Evolutionary conservation across 306 rosid species (phyloP).

Genomic region (Pyrus betulifolia): DNA sequence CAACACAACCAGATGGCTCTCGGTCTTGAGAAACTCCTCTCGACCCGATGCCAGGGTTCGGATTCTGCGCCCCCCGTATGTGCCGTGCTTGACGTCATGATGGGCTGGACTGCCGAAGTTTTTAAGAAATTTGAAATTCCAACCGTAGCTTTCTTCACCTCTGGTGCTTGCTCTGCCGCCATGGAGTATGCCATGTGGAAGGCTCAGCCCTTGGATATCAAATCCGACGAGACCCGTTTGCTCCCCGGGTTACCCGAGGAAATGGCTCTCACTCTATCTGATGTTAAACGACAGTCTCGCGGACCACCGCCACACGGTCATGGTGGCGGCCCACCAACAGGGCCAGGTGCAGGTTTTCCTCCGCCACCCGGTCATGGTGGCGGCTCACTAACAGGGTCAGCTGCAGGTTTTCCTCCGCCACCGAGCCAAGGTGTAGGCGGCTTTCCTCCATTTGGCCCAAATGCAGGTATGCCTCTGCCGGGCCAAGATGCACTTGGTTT

Average conservation of each 20-base stretch:
- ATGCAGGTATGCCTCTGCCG: not conserved
- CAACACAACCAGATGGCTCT: not conserved
- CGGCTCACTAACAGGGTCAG: conserved; percentile 8
- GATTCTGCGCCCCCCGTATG: conserved; percentile 34
- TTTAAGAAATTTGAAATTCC: conserved; percentile 40
- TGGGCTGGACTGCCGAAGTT: conserved; percentile 33
- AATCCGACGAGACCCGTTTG: conserved; percentile 33
- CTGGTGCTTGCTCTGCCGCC: conserved; percentile 51
- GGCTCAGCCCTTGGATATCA: conserved; percentile 29
- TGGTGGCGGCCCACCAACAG: conserved; percentile 9
- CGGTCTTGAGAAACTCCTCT: conserved; percentile 31
- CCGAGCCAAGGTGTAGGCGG: not conserved
- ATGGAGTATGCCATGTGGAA: conserved; percentile 51
- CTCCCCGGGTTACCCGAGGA: conserved; percentile 51
- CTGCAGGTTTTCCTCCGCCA: not conserved
- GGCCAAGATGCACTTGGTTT: no score
- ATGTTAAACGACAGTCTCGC: conserved; percentile 26
- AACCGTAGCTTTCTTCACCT: conserved; percentile 46
- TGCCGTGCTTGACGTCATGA: conserved; percentile 46
- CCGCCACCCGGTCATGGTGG: not conserved
- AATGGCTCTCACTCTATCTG: conserved; percentile 31
- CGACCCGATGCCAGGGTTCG: not conserved
- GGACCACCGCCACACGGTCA: not conserved
- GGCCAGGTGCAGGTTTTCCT: not conserved
- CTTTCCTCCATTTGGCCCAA: not conserved